Conservation (phyloP, 2,329 filamentous ascomycete species). For the Mollisia scopiformis region DNA sequence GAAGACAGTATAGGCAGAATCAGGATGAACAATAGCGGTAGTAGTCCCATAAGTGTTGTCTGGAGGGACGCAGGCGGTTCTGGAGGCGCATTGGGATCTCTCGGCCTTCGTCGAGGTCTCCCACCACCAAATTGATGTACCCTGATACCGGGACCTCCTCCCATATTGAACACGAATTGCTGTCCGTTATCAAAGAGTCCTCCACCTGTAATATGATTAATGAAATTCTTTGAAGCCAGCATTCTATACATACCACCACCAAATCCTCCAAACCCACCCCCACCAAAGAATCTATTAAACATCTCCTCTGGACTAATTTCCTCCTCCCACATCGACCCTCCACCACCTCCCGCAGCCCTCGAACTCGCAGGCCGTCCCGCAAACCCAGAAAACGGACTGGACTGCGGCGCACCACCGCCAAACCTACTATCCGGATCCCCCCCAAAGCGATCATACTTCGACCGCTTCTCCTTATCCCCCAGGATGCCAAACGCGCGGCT, state of each 20-base stretch:
- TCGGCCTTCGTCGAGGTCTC: constrained; percentile 75
- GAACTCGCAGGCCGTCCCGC: constrained; percentile 44
- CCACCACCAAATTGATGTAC: constrained; percentile 94
- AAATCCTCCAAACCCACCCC: constrained; percentile 67
- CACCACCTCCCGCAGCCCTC: constrained; percentile 41
- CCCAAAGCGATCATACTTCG: constrained; percentile 85
- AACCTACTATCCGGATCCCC: constrained; percentile 92
- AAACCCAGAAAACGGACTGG: constrained; percentile 68
- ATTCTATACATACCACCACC: constrained; percentile 51
- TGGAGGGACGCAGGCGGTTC: constrained; percentile 52
- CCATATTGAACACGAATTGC: constrained; percentile 94
- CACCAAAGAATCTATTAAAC: constrained; percentile 96
- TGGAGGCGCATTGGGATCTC: constrained; percentile 58
- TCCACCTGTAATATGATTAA: constrained; percentile 36
- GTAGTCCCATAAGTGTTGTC: constrained; percentile 68
- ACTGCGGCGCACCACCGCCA: constrained; percentile 58
- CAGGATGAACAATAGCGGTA: constrained; percentile 89
- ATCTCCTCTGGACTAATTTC: constrained; percentile 96
- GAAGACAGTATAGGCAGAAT: constrained; percentile 82
- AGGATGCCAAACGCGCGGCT: constrained; percentile 90
- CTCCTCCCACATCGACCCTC: constrained; percentile 74
- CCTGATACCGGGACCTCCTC: constrained; percentile 86
- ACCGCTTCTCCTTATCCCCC: constrained; percentile 90
- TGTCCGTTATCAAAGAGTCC: constrained; percentile 75
- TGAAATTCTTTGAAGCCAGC: background rate